Evolutionary conservation across 345 rosid species (phyloP), one percentile per base, ranked within the genome.

Genomic region (Populus davidiana): DNA sequence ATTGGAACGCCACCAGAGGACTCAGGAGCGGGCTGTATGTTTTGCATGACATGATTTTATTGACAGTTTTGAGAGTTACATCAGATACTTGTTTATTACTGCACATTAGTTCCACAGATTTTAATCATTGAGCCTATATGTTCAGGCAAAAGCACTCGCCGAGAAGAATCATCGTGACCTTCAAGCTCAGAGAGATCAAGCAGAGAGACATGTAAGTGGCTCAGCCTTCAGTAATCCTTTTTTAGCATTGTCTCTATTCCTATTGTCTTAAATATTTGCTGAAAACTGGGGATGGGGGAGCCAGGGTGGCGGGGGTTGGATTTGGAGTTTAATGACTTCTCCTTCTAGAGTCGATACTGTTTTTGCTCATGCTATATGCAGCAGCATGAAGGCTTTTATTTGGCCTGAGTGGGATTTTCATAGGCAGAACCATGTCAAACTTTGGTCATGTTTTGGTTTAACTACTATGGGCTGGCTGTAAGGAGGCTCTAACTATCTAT

Each of bases 1-100:
- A 85, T 81, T 96, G 85, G 97, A 96, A 71, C 98, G 97, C 80
- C 97, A 92, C 76, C 99, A 91, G 76, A 90, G 98, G 90, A 91
- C 98, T 79, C 97, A 93, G 81, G 99, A 96, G 89, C 93, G 99
- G 25, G 98, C 98, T 81, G 99, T 96, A 87, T 74, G 93, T 78
- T 63, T 10, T 13, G 27, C 67, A 47, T 74, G 43, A 41, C 5
- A 75, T 74, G 68, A 69, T 59, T 80, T 71, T 23, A 62, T 72
- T 78, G 62, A 47, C 8, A 63, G 50, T n/a, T 49, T 67, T 72
- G 39, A 12, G 18, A 43, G 67, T 38, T 43, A 14, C 6, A 23
- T 27, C 47, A 52, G 52, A 50, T 67, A 31, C 67, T 77, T 70
- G n/a, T 52, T 70, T 68, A 43, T 33, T 70, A 35, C 50, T n/a